These are phyloP conservation scores for Rhizophagus prolifer DNA, from an alignment of 192 early-diverging fungal species.

Conservation along the genomic window DNA sequence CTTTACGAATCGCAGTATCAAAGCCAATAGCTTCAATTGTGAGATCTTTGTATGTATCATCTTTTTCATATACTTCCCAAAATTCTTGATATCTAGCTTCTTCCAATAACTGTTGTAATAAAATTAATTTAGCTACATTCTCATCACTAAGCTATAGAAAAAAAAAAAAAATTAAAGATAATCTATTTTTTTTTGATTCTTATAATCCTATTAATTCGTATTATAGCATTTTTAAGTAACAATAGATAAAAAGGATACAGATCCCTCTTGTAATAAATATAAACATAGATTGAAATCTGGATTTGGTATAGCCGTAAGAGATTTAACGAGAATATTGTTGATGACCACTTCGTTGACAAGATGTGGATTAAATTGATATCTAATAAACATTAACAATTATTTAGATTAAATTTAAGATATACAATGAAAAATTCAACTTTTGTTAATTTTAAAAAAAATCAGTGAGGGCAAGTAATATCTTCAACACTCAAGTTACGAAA, in stretches of 20 bases:
- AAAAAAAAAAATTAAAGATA: background rate
- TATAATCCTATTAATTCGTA: too few species aligned
- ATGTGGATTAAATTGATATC: constrained; percentile 90
- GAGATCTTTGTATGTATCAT: constrained; percentile 57
- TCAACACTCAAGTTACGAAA: constrained; percentile 5
- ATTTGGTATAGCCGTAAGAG: constrained; percentile 78
- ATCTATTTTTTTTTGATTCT: background rate
- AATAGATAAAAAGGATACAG: constrained; percentile 38
- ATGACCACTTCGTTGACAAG: constrained; percentile 70
- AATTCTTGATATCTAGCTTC: constrained; percentile 71
- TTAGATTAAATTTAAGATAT: background rate
- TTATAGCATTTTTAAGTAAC: background rate
- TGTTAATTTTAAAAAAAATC: constrained; percentile 14
- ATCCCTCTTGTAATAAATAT: constrained; percentile 78
- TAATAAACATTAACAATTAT: constrained; percentile 17
- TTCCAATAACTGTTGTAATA: constrained; percentile 79
- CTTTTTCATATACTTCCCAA: constrained; percentile 62
- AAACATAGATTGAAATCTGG: constrained; percentile 91
- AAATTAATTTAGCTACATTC: constrained; percentile 58
- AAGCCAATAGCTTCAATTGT: constrained; percentile 68
- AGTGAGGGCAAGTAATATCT: constrained; percentile 28
- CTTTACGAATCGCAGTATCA: constrained; percentile 67
- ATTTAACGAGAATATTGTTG: constrained; percentile 76
- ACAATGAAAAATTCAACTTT: too few species aligned
- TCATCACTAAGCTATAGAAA: constrained; percentile 40